Base-by-base conservation (phyloP, 208 protist species). In the Crithidia acanthocephali region DNA sequence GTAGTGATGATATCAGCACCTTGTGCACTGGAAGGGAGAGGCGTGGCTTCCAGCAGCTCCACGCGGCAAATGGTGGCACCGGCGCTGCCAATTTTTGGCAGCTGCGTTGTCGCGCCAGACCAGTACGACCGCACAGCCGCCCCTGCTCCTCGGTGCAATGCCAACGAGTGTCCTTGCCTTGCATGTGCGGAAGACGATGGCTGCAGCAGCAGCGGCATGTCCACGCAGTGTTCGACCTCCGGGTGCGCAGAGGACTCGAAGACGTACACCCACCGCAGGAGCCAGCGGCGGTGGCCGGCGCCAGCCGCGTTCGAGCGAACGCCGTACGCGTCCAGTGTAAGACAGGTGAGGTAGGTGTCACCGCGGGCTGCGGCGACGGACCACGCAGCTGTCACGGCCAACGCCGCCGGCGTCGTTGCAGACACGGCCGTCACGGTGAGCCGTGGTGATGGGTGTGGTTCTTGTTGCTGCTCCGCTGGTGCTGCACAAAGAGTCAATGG, bases 211-310 rank as follows among this genome's bases (percentile, higher is more conserved):
- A 84, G 40, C 9, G 73, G 63, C 40, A 67, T 59, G 42, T 77
- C 72, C 40, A 72, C 64, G 28, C 5, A 7, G 42, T 72, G 72
- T 63, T 77, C 72, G 42, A 35, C 53, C 58, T 71, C 72, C 0
- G 64, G 58, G 28, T 33, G n/a, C 18, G 47, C 58, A 23, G 72
- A 67, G 30, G 48, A 35, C 65, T 77, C 72, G 25, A 77, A 72
- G 33, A 37, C 30, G 51, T 72, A 77, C 37, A 77, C 58, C 64
- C 63, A 81, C 8, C 71, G 76, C 32, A 81, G 70, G 33, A 68
- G 0, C 64, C 68, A 62, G 28, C 28, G 40, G 44, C 63, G 48
- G 23, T 56, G 6, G n/a, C 56, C 40, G 4, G 44, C 42, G 16
- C 9, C 15, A 9, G 27, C 35, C 20, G 27, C 25, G 20, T 22